phyloP scores from a whole-genome alignment of 176 grass and related monocot species.

The Carex myosuroides region DNA sequence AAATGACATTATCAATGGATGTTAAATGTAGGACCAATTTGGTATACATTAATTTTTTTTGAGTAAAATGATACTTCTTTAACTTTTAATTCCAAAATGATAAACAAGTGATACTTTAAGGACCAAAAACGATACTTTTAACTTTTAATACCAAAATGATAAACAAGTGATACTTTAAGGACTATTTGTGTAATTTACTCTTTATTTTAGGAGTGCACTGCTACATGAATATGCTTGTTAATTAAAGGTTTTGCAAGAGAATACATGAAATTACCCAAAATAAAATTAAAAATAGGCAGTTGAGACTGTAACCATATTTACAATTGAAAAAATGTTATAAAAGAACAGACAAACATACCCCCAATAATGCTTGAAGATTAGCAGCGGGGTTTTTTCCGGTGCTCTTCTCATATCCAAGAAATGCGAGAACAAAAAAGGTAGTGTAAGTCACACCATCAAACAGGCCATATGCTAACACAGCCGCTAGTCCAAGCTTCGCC shows the following conservation, averaged over 20 bases:
- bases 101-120: too few species aligned
- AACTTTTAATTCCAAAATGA: too few species aligned
- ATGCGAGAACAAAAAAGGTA: slow-evolving; percentile 53
- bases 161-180: too few species aligned
- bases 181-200: too few species aligned
- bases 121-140: too few species aligned
- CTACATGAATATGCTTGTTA: not conserved
- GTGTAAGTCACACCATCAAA: slow-evolving; percentile 63
- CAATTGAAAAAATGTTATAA: not conserved
- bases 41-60: too few species aligned
- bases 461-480: slow-evolving; percentile 46
- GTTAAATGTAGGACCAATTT: too few species aligned
- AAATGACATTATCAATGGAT: too few species aligned
- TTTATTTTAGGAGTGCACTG: not conserved
- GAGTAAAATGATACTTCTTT: too few species aligned
- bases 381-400: slow-evolving; percentile 50
- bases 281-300: not conserved
- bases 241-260: not conserved
- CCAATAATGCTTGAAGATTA: slow-evolving; percentile 53
- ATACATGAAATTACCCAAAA: not conserved
- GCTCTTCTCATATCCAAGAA: slow-evolving; percentile 66
- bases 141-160: too few species aligned
- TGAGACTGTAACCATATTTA: not conserved
- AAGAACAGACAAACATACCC: slow-evolving; percentile 26
- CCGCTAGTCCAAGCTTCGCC: slow-evolving; percentile 40